phyloP scores from a whole-genome alignment of 202 grass and related monocot species.

The Setaria italica region DNA sequence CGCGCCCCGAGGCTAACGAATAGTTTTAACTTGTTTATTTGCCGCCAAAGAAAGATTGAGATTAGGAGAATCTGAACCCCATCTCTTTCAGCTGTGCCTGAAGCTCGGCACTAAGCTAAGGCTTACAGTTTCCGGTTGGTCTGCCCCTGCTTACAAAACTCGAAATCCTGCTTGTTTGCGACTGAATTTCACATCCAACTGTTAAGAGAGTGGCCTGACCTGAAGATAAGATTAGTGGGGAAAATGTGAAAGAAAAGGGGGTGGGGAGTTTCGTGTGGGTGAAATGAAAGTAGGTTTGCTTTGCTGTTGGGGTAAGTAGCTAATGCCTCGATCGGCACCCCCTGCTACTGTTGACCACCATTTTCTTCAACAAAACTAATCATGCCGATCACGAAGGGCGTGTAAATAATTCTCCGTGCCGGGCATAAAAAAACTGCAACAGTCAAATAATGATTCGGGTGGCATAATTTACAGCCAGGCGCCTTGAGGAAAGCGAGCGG shows the following conservation, averaged over 20 bases:
- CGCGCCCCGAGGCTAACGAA: slow-evolving; percentile 60
- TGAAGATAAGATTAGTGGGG: not conserved
- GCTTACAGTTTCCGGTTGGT: not conserved
- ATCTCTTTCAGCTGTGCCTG: slow-evolving; percentile 41
- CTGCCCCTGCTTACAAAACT: not conserved
- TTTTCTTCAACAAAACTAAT: slow-evolving; percentile 66
- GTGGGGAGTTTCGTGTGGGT: not conserved
- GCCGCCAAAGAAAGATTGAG: slow-evolving; percentile 58
- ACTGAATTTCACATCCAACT: not conserved
- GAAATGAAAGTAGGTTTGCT: slow-evolving; percentile 56
- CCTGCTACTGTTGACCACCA: slow-evolving; percentile 62
- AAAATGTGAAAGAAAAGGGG: not conserved
- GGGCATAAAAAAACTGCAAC: slow-evolving; percentile 51
- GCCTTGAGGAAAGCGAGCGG: slow-evolving; percentile 59
- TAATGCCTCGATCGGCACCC: slow-evolving; percentile 53
- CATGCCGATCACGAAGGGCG: slow-evolving; percentile 61
- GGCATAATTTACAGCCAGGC: slow-evolving; percentile 65
- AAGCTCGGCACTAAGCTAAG: slow-evolving; percentile 31
- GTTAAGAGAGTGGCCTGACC: not conserved
- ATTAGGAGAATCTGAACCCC: slow-evolving; percentile 61
- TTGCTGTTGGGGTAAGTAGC: slow-evolving; percentile 41
- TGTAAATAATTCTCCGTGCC: slow-evolving; percentile 69
- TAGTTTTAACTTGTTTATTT: slow-evolving; percentile 51
- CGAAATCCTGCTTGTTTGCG: not conserved
- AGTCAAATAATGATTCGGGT: slow-evolving; percentile 67